Percentiles rank a stretch among this genome's conserved stretches.
These are phyloP conservation scores for Corrigiola litoralis DNA, from an alignment of 179 eudicot species.

Conservation along the genomic window DNA sequence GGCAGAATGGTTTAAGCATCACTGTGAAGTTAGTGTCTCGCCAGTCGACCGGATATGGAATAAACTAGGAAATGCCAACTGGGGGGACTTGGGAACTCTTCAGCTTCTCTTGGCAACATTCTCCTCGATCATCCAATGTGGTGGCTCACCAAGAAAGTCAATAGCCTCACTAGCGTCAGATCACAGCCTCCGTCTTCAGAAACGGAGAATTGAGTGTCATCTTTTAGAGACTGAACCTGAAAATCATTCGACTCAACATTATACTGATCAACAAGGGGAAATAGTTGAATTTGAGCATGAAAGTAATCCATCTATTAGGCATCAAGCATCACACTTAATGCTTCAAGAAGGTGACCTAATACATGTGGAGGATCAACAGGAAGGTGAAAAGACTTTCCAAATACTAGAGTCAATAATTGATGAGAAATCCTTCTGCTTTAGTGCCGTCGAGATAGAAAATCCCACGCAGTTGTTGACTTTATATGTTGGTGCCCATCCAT, in stretches of 20 bases:
- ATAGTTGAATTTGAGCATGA: constrained; percentile 53
- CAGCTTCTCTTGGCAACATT: constrained; percentile 69
- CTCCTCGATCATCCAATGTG: constrained; percentile 59
- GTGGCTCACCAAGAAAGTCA: constrained; percentile 70
- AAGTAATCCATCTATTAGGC: constrained; percentile 26
- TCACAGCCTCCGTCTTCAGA: constrained; percentile 76
- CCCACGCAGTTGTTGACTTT: constrained; percentile 42
- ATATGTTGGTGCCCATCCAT: constrained; percentile 82
- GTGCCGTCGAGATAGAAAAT: constrained; percentile 49
- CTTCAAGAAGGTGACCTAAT: constrained; percentile 59
- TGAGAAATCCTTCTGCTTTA: constrained; percentile 47
- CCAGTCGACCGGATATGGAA: constrained; percentile 75
- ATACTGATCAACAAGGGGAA: constrained; percentile 37
- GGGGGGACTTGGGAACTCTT: constrained; percentile 78
- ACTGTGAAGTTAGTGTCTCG: constrained; percentile 58
- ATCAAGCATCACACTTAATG: constrained; percentile 41
- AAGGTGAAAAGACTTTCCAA: constrained; percentile 45
- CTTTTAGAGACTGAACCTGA: constrained; percentile 36
- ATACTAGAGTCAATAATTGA: constrained; percentile 49
- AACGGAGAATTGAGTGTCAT: constrained; percentile 59
- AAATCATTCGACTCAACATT: constrained; percentile 32
- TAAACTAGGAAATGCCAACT: constrained; percentile 82
- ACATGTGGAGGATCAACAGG: constrained; percentile 55
- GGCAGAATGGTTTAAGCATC: constrained; percentile 62
- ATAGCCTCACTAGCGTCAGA: constrained; percentile 63